phyloP scores from a whole-genome alignment of 2,329 filamentous ascomycete species.

The Cladorrhinum sp. region DNA sequence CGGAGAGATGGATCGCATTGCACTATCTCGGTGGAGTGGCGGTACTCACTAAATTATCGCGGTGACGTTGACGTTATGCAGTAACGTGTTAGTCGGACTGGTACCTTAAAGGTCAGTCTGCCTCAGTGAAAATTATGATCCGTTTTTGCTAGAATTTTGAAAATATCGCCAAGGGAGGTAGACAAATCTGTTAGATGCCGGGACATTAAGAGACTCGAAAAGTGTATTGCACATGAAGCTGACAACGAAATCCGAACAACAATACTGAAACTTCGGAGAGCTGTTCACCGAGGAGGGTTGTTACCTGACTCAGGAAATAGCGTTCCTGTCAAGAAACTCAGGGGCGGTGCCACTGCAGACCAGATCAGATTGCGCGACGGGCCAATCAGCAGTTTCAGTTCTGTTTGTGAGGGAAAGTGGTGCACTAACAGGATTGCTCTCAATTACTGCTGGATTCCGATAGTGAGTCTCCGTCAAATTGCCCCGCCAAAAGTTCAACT shows the following conservation, averaged over 20 bases:
- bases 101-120: background rate
- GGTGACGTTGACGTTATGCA: background rate
- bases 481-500: conserved; percentile 1
- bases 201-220: background rate
- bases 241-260: background rate
- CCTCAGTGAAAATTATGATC: background rate
- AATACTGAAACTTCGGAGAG: background rate
- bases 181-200: background rate
- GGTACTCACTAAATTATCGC: background rate
- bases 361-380: background rate
- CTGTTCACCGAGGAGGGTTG: background rate
- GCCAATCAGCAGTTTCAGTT: background rate
- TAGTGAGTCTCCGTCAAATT: background rate
- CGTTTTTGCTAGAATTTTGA: background rate
- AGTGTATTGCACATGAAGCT: background rate
- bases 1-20: background rate
- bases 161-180: background rate
- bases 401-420: background rate
- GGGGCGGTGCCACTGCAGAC: background rate
- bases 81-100: background rate
- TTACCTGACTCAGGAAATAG: background rate
- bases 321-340: background rate
- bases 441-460: background rate
- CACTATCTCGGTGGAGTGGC: background rate
- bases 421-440: background rate